phyloP scores from a whole-genome alignment of 768 basidiomycete genomes.

The Neoboletus magnificus region DNA sequence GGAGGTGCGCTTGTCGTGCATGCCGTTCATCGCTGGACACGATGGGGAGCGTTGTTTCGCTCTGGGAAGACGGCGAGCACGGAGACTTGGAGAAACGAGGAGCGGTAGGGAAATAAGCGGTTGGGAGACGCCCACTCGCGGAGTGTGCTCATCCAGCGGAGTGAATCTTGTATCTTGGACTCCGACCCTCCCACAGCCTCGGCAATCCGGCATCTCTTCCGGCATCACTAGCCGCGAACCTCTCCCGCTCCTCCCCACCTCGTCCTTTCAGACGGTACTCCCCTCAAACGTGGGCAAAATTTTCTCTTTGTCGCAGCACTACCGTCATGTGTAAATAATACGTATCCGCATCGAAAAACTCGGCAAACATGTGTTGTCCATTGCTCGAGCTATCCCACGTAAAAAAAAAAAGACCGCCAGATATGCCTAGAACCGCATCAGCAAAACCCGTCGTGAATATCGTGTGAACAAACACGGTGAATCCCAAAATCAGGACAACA shows the following conservation, averaged over 20 bases:
- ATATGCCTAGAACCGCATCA: not conserved
- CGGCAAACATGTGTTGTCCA: slow-evolving; percentile 14
- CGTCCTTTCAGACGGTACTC: not conserved
- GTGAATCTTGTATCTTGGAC: slow-evolving; percentile 22
- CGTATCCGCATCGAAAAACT: slow-evolving; percentile 4
- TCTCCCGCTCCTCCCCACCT: not conserved
- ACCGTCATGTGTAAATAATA: slow-evolving; percentile 12
- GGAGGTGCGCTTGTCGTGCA: slow-evolving; percentile 51
- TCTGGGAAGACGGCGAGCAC: slow-evolving; percentile 4
- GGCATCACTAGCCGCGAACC: slow-evolving; percentile 31
- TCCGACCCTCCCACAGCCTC: slow-evolving; percentile 22
- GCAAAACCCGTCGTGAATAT: slow-evolving; percentile 8
- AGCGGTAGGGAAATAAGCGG: slow-evolving; percentile 27
- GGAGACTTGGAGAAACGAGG: slow-evolving; percentile 19
- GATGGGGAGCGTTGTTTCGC: slow-evolving; percentile 14
- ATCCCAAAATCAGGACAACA: slow-evolving; percentile 20
- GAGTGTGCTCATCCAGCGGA: slow-evolving; percentile 30
- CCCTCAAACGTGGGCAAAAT: not conserved
- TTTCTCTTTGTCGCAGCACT: not conserved
- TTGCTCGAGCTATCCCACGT: slow-evolving; percentile 14
- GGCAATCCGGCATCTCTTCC: slow-evolving; percentile 24
- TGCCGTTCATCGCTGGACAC: slow-evolving; percentile 36
- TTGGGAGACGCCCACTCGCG: slow-evolving; percentile 32
- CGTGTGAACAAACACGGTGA: slow-evolving; percentile 10
- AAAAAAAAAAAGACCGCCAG: slow-evolving; percentile 7